phyloP scores from a whole-genome alignment of 805 yeast genomes.

The Sugiyamaella chiloensis region DNA sequence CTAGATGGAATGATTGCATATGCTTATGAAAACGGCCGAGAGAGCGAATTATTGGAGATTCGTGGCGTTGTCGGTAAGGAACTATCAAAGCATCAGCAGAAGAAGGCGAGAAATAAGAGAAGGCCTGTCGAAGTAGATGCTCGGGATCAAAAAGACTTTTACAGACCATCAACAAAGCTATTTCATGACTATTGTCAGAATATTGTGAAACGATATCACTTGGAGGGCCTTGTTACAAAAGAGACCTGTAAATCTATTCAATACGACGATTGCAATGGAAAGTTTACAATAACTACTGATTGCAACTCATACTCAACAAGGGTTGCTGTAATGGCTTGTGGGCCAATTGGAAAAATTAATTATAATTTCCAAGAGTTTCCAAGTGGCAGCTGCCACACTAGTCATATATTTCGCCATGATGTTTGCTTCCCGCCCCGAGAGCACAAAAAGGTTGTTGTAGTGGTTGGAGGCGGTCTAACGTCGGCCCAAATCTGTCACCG shows the following conservation, averaged over 20 bases:
- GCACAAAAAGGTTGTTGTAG: conserved; percentile 15
- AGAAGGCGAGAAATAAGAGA: conserved; percentile 18
- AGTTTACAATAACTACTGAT: conserved; percentile 36
- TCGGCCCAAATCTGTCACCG: conserved; percentile 46
- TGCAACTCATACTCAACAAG: conserved; percentile 34
- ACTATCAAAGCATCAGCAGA: conserved; percentile 42
- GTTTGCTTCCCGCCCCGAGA: conserved; percentile 12
- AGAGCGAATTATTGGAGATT: conserved; percentile 41
- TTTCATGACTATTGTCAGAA: conserved; percentile 41
- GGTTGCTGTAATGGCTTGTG: conserved; percentile 18
- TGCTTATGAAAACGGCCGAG: conserved; percentile 36
- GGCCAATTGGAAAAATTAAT: conserved; percentile 18
- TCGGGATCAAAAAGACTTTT: conserved; percentile 45
- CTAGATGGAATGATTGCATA: conserved; percentile 44
- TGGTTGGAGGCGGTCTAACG: conserved; percentile 48
- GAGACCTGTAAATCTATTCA: conserved; percentile 37
- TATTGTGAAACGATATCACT: conserved; percentile 35
- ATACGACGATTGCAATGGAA: conserved; percentile 33
- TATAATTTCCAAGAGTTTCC: conserved; percentile 14
- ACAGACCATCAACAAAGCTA: conserved; percentile 41
- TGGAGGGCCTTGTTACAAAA: conserved; percentile 33
- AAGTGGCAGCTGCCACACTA: conserved; percentile 18
- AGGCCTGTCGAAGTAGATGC: conserved; percentile 34
- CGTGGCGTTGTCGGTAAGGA: conserved; percentile 44
- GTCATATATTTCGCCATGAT: conserved; percentile 12